Evolutionary conservation across 768 basidiomycete genomes (phyloP).

Genomic region (Trametes cinnabarina): DNA sequence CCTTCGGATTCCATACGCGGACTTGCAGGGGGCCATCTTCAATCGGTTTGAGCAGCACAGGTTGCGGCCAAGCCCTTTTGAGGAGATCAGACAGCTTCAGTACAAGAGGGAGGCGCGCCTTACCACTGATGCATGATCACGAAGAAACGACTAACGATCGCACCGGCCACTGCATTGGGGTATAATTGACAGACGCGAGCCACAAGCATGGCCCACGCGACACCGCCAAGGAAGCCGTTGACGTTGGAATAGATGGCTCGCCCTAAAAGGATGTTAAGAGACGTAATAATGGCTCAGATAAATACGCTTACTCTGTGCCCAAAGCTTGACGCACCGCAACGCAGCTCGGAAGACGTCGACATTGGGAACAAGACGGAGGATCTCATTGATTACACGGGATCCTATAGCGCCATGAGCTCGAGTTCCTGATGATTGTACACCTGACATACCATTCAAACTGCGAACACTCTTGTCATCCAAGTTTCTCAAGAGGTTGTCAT

Average conservation of each 20-base stretch:
- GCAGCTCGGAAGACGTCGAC: constrained; percentile 95
- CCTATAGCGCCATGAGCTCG: constrained; percentile 46
- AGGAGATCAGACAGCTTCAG: neutral
- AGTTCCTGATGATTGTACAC: no score
- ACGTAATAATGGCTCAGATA: neutral
- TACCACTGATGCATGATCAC: constrained; percentile 98
- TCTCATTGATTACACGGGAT: constrained; percentile 94
- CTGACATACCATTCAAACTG: constrained; percentile 75
- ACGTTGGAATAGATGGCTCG: constrained; percentile 98
- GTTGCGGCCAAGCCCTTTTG: constrained; percentile 93
- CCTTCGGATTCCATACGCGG: constrained; percentile 98
- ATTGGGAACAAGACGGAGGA: constrained; percentile 91
- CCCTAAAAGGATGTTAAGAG: constrained; percentile 43
- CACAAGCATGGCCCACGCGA: constrained; percentile 97
- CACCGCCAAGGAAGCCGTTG: constrained; percentile 95
- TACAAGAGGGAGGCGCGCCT: constrained; percentile 24
- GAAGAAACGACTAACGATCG: constrained; percentile 96
- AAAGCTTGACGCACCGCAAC: constrained; percentile 92
- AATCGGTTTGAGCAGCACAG: constrained; percentile 92
- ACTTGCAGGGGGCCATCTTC: constrained; percentile 93
- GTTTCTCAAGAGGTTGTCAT: constrained; percentile 88
- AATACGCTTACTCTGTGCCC: constrained; percentile 81
- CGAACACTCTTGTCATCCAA: constrained; percentile 92
- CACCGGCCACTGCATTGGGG: constrained; percentile 90
- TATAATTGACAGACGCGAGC: constrained; percentile 98